phyloP scores from a whole-genome alignment of 768 basidiomycete species.

The Artomyces pyxidatus region DNA sequence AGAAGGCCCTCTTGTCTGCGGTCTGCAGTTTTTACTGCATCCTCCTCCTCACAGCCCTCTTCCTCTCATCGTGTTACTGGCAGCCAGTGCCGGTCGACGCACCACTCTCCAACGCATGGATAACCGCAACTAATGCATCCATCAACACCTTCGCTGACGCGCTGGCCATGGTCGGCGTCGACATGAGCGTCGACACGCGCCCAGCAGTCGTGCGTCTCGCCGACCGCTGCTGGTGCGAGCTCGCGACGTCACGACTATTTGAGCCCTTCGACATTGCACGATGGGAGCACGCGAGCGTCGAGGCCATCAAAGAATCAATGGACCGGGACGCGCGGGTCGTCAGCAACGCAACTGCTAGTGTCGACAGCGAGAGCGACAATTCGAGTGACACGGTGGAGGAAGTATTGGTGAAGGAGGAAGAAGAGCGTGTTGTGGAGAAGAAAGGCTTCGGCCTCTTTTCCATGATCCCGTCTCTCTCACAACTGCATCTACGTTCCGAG shows the following conservation, averaged over 20 bases:
- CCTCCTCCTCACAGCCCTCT: slow-evolving; percentile 71
- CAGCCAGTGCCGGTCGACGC: slow-evolving; percentile 66
- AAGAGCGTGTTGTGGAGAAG: not conserved
- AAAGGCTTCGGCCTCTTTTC: not conserved
- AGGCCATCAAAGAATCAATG: slow-evolving; percentile 31
- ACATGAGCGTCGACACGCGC: slow-evolving; percentile 33
- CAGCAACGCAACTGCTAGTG: not conserved
- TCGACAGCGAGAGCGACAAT: not conserved
- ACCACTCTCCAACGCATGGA: slow-evolving; percentile 57
- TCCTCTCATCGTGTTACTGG: slow-evolving; percentile 87
- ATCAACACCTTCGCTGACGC: slow-evolving; percentile 70
- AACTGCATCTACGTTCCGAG: no score
- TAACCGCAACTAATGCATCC: slow-evolving; percentile 31
- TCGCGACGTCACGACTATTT: slow-evolving; percentile 56
- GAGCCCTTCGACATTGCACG: slow-evolving; percentile 68
- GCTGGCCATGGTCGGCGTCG: slow-evolving; percentile 32
- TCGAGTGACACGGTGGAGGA: not conserved
- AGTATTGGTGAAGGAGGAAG: not conserved
- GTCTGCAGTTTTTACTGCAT: slow-evolving; percentile 87
- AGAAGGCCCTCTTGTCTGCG: not conserved
- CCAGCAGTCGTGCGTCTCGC: slow-evolving; percentile 56
- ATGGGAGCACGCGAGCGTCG: slow-evolving; percentile 67
- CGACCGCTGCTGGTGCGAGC: slow-evolving; percentile 85
- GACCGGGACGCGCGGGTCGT: slow-evolving; percentile 22
- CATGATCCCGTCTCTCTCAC: not conserved